These are phyloP conservation scores for Coemansia sp. DNA, from an alignment of 192 early-diverging fungal genomes.

Conservation along the genomic window DNA sequence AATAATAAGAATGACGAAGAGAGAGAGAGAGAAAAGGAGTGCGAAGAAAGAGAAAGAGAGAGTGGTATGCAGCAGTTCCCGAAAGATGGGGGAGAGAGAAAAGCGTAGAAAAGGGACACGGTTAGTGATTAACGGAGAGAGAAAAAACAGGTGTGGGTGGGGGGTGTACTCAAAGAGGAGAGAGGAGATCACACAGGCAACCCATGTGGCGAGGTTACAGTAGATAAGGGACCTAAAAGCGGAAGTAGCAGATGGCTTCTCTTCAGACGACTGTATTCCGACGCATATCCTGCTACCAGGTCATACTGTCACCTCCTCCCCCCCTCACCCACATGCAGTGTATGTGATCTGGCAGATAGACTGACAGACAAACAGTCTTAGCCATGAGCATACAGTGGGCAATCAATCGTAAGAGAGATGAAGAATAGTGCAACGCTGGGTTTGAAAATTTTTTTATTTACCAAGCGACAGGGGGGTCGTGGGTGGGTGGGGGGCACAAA, in stretches of 20 bases:
- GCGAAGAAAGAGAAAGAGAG: not conserved
- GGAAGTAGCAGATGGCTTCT: not conserved
- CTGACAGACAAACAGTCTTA: not conserved
- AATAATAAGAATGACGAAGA: not conserved
- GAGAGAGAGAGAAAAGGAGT: not conserved
- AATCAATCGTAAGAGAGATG: not conserved
- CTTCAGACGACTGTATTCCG: not conserved
- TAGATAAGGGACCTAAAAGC: not conserved
- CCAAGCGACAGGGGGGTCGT: constrained; percentile 9
- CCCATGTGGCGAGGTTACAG: constrained; percentile 1
- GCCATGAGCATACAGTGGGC: constrained; percentile 2
- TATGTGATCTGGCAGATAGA: constrained; percentile 1
- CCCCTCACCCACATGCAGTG: not conserved
- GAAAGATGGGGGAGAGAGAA: not conserved
- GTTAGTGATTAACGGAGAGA: constrained; percentile 8
- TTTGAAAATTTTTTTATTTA: constrained; percentile 15
- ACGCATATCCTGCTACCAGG: not conserved
- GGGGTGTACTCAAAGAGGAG: not conserved
- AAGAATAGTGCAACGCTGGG: constrained; percentile 2
- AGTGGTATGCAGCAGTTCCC: constrained; percentile 2
- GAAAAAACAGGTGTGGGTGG: no score
- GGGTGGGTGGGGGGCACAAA: not conserved
- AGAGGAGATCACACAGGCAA: not conserved
- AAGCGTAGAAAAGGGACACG: constrained; percentile 8
- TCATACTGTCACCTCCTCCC: not conserved